Evolutionary conservation across 345 rosid species (phyloP).

Genomic region (Camelina hispida): DNA sequence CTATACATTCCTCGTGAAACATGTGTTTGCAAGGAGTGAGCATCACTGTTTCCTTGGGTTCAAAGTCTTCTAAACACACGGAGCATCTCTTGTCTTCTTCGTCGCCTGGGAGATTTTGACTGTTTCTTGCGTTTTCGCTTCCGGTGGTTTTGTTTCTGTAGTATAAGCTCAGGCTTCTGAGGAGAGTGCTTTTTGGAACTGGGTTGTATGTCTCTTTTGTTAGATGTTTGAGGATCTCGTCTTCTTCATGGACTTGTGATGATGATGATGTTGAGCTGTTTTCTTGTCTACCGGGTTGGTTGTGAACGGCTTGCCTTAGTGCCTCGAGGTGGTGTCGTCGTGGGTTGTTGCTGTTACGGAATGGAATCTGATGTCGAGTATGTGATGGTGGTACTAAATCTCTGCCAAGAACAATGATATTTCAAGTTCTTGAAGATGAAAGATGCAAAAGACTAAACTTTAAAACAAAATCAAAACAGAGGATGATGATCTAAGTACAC

Average conservation of each 20-base stretch:
- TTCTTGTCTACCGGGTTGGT: conserved; percentile 15
- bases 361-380: conserved; percentile 25
- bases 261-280: conserved; percentile 28
- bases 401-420: conserved; percentile 27
- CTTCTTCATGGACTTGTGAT: conserved; percentile 47
- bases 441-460: neutral
- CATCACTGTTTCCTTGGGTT: conserved; percentile 64
- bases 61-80: conserved; percentile 86
- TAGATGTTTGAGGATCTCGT: conserved; percentile 51
- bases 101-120: conserved; percentile 35
- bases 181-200: conserved; percentile 47
- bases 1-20: conserved; percentile 86
- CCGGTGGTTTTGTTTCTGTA: conserved; percentile 49
- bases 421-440: conserved; percentile 23
- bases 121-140: neutral
- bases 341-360: conserved; percentile 25
- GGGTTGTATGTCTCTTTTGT: conserved; percentile 69
- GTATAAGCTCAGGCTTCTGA: conserved; percentile 56
- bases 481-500: conserved; percentile 26
- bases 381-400: conserved; percentile 13
- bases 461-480: conserved; percentile 3
- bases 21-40: conserved; percentile 82
- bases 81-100: conserved; percentile 68
- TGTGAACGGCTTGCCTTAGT: conserved; percentile 41
- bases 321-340: conserved; percentile 42